A percentile compares a stretch with the other conserved stretches of the same genome.
These are phyloP conservation scores for Xylaria sp. DNA, from an alignment of 2,329 filamentous ascomycete species.

Conservation along the genomic window DNA sequence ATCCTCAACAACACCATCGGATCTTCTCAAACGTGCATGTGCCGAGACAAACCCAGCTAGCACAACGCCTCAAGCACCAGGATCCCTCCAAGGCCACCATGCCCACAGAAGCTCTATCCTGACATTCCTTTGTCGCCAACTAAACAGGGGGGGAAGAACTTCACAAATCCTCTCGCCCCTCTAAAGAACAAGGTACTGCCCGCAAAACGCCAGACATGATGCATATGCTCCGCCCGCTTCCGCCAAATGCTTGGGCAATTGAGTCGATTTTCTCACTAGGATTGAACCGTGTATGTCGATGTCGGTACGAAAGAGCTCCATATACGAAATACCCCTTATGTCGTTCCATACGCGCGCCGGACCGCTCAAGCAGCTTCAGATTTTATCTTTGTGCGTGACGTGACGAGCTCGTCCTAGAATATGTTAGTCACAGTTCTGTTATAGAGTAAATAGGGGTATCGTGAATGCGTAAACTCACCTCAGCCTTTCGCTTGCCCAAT, in stretches of 20 bases:
- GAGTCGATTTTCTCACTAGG: too few relatives aligned
- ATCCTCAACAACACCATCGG: too few relatives aligned
- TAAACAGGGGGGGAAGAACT: not conserved
- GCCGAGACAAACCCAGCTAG: too few relatives aligned
- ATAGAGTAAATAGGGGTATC: not conserved
- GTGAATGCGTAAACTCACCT: constrained; percentile 41
- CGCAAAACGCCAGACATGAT: constrained; percentile 16
- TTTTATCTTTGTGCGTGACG: constrained; percentile 30
- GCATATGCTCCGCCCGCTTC: constrained; percentile 13
- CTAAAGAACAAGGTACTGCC: constrained; percentile 9
- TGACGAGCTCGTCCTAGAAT: constrained; percentile 29
- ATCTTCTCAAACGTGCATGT: too few relatives aligned
- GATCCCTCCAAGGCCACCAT: constrained; percentile 1
- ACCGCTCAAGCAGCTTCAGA: constrained; percentile 23
- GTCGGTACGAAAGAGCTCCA: too few relatives aligned
- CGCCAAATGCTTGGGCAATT: not conserved
- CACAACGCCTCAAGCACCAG: too few relatives aligned
- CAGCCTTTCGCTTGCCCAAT: constrained; percentile 70
- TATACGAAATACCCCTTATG: not conserved
- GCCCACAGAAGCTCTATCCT: constrained; percentile 12
- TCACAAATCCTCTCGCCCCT: not conserved
- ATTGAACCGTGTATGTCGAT: too few relatives aligned
- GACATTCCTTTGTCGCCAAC: constrained; percentile 4
- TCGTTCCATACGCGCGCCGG: constrained; percentile 3
- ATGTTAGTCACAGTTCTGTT: constrained; percentile 21